These are phyloP conservation scores for Cercospora sp. DNA, from an alignment of 2,329 filamentous ascomycete genomes.

Conservation along the genomic window DNA sequence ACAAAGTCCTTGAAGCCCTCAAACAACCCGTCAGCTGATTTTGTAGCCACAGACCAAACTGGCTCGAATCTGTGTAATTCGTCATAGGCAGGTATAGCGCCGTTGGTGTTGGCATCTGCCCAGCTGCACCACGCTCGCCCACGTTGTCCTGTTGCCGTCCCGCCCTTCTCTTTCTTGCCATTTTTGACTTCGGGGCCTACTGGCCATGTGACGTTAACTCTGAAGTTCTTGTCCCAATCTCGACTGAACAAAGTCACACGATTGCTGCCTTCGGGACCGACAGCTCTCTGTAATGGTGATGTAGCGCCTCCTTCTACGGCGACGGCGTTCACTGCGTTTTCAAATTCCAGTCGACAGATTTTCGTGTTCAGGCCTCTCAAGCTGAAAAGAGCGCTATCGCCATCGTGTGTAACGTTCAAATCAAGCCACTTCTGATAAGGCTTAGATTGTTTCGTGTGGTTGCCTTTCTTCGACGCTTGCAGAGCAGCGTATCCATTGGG, in stretches of 20 bases:
- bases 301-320: conserved; percentile 54
- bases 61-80: conserved; percentile 77
- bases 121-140: conserved; percentile 77
- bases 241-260: conserved; percentile 80
- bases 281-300: conserved; percentile 34
- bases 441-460: conserved; percentile 20
- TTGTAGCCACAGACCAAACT: conserved; percentile 75
- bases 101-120: conserved; percentile 76
- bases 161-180: conserved; percentile 6
- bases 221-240: conserved; percentile 75
- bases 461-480: conserved; percentile 16
- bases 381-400: conserved; percentile 60
- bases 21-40: conserved; percentile 74
- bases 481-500: conserved; percentile 32
- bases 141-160: conserved; percentile 48
- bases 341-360: conserved; percentile 72
- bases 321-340: conserved; percentile 66
- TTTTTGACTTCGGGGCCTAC: conserved; percentile 17
- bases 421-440: conserved; percentile 58
- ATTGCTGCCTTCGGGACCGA: conserved; percentile 63
- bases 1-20: conserved; percentile 58
- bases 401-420: conserved; percentile 58
- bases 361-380: conserved; percentile 75
- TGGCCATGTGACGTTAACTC: conserved; percentile 69
- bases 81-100: conserved; percentile 77